Conservation (phyloP, 83 land plant species). For the Larix sibirica region DNA sequence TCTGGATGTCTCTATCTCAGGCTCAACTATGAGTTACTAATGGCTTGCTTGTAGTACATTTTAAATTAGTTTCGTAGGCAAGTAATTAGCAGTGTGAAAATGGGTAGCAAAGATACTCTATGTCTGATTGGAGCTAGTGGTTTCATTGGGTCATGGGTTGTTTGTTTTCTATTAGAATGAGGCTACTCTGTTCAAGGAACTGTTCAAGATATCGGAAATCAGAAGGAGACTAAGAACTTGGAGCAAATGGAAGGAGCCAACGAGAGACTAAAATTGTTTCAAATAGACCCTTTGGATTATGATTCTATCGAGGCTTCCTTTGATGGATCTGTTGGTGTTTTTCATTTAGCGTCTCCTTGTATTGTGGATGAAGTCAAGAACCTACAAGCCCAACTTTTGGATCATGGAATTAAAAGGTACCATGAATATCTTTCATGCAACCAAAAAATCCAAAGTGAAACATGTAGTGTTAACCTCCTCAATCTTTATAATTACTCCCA, state of each 20-base stretch:
- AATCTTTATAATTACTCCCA: conserved; percentile 53
- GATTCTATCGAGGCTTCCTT: conserved; percentile 46
- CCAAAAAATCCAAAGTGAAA: conserved; percentile 44
- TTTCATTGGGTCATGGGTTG: conserved; percentile 17
- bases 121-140: conserved; percentile 18
- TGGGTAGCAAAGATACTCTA: not conserved
- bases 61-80: no score
- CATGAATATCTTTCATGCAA: conserved; percentile 54
- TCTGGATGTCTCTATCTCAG: no score
- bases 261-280: conserved; percentile 47
- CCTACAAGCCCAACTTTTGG: conserved; percentile 49
- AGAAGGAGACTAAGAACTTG: conserved; percentile 52
- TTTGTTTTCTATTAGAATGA: not conserved
- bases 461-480: conserved; percentile 74
- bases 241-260: conserved; percentile 40
- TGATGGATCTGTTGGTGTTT: conserved; percentile 36
- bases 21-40: no score
- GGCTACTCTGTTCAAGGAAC: not conserved
- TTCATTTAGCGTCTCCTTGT: conserved; percentile 68
- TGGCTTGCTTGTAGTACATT: no score
- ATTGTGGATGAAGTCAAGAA: conserved; percentile 43
- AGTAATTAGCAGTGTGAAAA: not conserved
- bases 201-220: conserved; percentile 21
- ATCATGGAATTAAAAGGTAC: conserved; percentile 67
- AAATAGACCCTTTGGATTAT: conserved; percentile 53